Conservation (phyloP, 208 protist species). For the Leishmania arabica region DNA sequence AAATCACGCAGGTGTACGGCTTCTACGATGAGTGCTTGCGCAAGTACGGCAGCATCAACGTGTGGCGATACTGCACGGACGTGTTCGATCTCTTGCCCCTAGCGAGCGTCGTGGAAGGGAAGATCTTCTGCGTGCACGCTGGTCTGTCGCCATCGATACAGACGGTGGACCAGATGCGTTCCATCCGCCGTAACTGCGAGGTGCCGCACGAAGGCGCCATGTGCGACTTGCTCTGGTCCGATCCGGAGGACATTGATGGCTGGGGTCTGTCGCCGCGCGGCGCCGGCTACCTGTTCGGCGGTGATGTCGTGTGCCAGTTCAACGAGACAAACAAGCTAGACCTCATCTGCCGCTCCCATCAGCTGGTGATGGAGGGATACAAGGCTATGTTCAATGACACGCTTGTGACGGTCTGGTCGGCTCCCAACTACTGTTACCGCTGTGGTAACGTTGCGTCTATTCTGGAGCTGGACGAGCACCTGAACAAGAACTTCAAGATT, state of each 20-base stretch:
- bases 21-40: conserved; percentile 99
- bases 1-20: conserved; percentile 98
- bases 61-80: conserved; percentile 99
- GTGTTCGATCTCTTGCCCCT: conserved; percentile 99
- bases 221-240: conserved; percentile 98
- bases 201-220: conserved; percentile 99
- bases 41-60: conserved; percentile 99
- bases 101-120: conserved; percentile 97
- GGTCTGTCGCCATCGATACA: conserved; percentile 98
- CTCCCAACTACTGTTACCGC: conserved; percentile 97
- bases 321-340: conserved; percentile 94
- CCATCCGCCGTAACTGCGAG: conserved; percentile 96
- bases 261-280: conserved; percentile 98
- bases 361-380: conserved; percentile 97
- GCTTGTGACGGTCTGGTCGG: conserved; percentile 96
- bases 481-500: conserved; percentile 98
- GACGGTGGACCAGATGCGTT: conserved; percentile 96
- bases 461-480: conserved; percentile 97
- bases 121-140: conserved; percentile 99
- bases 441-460: conserved; percentile 99
- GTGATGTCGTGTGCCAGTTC: conserved; percentile 96
- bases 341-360: conserved; percentile 95
- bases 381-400: conserved; percentile 94
- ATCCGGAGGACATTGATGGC: conserved; percentile 96
- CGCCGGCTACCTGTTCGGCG: conserved; percentile 99